Percentiles rank a stretch among this genome's conserved stretches.
These are phyloP conservation scores for Fusarium sp. DNA, from an alignment of 2,329 filamentous ascomycete genomes.

Conservation along the genomic window DNA sequence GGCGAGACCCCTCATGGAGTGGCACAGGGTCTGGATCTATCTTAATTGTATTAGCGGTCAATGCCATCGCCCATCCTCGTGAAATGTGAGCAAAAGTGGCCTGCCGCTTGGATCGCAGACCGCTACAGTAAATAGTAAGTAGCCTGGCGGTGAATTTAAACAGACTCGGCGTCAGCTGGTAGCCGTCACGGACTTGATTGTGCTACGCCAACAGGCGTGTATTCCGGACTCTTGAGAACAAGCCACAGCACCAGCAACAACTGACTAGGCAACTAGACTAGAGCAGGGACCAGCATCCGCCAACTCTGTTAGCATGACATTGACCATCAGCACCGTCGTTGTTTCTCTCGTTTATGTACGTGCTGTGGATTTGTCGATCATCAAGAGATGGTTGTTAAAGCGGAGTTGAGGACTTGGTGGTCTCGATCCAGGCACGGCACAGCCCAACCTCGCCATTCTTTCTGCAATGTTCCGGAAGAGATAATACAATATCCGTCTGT, in stretches of 20 bases:
- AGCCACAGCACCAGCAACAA: constrained; percentile 3
- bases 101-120: constrained; percentile 29
- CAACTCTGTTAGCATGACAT: constrained; percentile 7
- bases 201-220: constrained; percentile 3
- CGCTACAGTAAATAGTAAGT: constrained; percentile 14
- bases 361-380: constrained; percentile 28
- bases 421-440: constrained; percentile 9
- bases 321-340: constrained; percentile 9
- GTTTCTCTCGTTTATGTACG: constrained; percentile 36
- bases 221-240: constrained; percentile 4
- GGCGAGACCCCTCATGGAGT: constrained; percentile 17
- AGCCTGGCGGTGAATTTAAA: constrained; percentile 6
- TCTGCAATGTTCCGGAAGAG: constrained; percentile 1
- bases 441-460: constrained; percentile 11
- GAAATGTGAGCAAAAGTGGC: constrained; percentile 22
- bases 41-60: constrained; percentile 24
- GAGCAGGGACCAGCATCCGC: constrained; percentile 1
- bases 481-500: too few species aligned
- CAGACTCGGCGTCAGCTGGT: neutral
- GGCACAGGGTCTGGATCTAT: constrained; percentile 15
- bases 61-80: constrained; percentile 25
- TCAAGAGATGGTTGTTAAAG: constrained; percentile 9
- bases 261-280: neutral
- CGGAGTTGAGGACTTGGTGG: constrained; percentile 9
- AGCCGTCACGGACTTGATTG: neutral